phyloP scores from a whole-genome alignment of 768 basidiomycete species.

The Neoboletus magnificus region DNA sequence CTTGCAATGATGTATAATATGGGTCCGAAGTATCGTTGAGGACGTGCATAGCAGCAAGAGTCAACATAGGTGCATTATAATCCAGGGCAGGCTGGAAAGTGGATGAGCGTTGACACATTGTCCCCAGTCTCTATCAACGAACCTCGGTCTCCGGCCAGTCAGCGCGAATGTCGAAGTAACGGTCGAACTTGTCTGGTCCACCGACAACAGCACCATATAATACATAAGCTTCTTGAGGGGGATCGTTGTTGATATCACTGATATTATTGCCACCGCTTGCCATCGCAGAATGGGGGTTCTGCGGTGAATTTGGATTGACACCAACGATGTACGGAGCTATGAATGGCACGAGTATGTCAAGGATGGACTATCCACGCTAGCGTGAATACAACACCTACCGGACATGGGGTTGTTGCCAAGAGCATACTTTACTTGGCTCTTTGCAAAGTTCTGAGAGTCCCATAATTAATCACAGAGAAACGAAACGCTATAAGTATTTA shows the following conservation, averaged over 20 bases:
- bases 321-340: slow-evolving; percentile 72
- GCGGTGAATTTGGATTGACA: slow-evolving; percentile 83
- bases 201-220: slow-evolving; percentile 89
- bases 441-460: slow-evolving; percentile 58
- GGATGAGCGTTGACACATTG: slow-evolving; percentile 9
- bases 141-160: slow-evolving; percentile 92
- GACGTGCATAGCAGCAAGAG: slow-evolving; percentile 77
- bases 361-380: not conserved
- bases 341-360: not conserved
- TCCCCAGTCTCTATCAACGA: slow-evolving; percentile 3
- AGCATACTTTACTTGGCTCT: slow-evolving; percentile 74
- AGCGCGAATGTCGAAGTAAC: slow-evolving; percentile 79
- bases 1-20: slow-evolving; percentile 68
- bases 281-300: slow-evolving; percentile 87
- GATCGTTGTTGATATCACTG: slow-evolving; percentile 64
- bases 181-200: slow-evolving; percentile 74
- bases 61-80: slow-evolving; percentile 88
- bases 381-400: slow-evolving; percentile 39
- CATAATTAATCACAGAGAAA: slow-evolving; percentile 5
- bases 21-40: slow-evolving; percentile 68
- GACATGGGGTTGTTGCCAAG: slow-evolving; percentile 91
- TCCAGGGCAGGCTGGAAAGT: slow-evolving; percentile 66
- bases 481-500: slow-evolving; percentile 29
- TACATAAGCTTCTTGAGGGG: slow-evolving; percentile 67
- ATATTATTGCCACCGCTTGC: slow-evolving; percentile 81